Percentiles rank a stretch among this genome's conserved stretches.
phyloP scores from a whole-genome alignment of 2,329 filamentous ascomycete genomes.

The Sclerotinia spermophila region DNA sequence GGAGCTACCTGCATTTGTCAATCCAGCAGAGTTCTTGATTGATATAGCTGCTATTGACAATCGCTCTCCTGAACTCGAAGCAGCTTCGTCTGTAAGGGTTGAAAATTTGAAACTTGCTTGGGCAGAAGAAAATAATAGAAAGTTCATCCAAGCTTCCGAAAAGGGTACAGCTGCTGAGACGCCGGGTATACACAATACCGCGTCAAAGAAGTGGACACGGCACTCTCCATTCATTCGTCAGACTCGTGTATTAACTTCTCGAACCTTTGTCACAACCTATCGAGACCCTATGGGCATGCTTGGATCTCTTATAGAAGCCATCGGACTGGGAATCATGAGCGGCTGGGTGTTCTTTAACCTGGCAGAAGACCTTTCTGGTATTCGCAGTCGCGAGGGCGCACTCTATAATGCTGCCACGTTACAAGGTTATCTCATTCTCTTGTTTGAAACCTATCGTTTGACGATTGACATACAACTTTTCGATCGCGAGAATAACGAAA shows the following conservation, averaged over 20 bases:
- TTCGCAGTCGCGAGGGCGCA: slow-evolving; percentile 68
- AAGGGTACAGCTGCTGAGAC: slow-evolving; percentile 14
- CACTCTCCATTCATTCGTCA: slow-evolving; percentile 60
- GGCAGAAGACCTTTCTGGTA: slow-evolving; percentile 63
- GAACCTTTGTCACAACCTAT: slow-evolving; percentile 68
- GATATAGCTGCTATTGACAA: slow-evolving; percentile 73
- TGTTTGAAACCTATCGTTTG: slow-evolving; percentile 73
- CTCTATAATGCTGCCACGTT: slow-evolving; percentile 68
- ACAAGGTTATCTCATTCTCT: slow-evolving; percentile 71
- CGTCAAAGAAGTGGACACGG: slow-evolving; percentile 31
- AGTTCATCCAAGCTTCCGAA: slow-evolving; percentile 24
- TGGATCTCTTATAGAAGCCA: slow-evolving; percentile 65
- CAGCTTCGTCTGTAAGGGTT: slow-evolving; percentile 55
- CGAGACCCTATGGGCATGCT: slow-evolving; percentile 75
- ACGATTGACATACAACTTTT: slow-evolving; percentile 73
- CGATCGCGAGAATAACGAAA: slow-evolving; percentile 70
- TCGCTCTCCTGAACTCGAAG: slow-evolving; percentile 63
- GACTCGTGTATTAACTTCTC: slow-evolving; percentile 60
- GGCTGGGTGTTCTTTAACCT: slow-evolving; percentile 71
- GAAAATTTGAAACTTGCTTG: slow-evolving; percentile 59
- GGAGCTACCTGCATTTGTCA: slow-evolving; percentile 66
- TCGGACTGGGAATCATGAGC: slow-evolving; percentile 66
- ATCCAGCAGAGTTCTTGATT: slow-evolving; percentile 73
- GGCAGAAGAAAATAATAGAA: slow-evolving; percentile 41
- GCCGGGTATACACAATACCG: neutral